A percentile compares a stretch with the other conserved stretches of the same genome.
These are phyloP conservation scores for Erysimum pusillum DNA, from an alignment of 441 rosid genomes.

Conservation along the genomic window DNA sequence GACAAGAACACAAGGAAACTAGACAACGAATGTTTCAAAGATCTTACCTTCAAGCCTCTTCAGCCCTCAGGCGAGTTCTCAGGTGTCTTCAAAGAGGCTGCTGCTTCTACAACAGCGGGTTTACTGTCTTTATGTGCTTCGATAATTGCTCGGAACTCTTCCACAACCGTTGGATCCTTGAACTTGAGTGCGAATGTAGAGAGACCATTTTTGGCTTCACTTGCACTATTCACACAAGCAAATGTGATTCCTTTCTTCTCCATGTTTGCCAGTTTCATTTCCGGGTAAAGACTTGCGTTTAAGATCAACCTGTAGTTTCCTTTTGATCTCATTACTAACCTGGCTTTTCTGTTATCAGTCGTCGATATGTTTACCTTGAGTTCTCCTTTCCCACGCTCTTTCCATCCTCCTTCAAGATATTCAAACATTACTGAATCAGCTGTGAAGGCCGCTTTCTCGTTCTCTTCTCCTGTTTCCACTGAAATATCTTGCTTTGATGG, in stretches of 20 bases:
- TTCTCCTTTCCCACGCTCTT: slow-evolving; percentile 98
- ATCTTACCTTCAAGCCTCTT: slow-evolving; percentile 53
- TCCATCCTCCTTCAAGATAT: slow-evolving; percentile 74
- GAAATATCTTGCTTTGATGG: slow-evolving; percentile 80
- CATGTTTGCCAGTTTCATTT: slow-evolving; percentile 92
- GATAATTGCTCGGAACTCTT: slow-evolving; percentile 69
- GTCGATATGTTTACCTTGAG: slow-evolving; percentile 83
- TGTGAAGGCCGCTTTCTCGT: slow-evolving; percentile 72
- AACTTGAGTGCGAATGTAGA: slow-evolving; percentile 88
- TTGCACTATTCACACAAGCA: slow-evolving; percentile 76
- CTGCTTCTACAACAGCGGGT: slow-evolving; percentile 19
- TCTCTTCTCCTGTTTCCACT: slow-evolving; percentile 95
- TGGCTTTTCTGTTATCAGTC: slow-evolving; percentile 55
- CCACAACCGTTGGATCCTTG: slow-evolving; percentile 68
- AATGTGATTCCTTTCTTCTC: slow-evolving; percentile 90
- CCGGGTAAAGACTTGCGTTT: slow-evolving; percentile 88
- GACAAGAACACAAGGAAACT: slow-evolving; percentile 10
- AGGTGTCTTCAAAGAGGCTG: slow-evolving; percentile 65
- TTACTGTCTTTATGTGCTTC: slow-evolving; percentile 60
- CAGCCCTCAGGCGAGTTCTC: slow-evolving; percentile 86
- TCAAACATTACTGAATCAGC: slow-evolving; percentile 88
- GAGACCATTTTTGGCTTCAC: slow-evolving; percentile 69
- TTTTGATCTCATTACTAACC: slow-evolving; percentile 86
- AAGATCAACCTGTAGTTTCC: slow-evolving; percentile 90
- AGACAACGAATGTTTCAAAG: background rate